Evolutionary conservation across 2,329 filamentous ascomycete genomes (phyloP), one percentile per base, ranked within the genome.

Genomic region (Golovinomyces cichoracearum): DNA sequence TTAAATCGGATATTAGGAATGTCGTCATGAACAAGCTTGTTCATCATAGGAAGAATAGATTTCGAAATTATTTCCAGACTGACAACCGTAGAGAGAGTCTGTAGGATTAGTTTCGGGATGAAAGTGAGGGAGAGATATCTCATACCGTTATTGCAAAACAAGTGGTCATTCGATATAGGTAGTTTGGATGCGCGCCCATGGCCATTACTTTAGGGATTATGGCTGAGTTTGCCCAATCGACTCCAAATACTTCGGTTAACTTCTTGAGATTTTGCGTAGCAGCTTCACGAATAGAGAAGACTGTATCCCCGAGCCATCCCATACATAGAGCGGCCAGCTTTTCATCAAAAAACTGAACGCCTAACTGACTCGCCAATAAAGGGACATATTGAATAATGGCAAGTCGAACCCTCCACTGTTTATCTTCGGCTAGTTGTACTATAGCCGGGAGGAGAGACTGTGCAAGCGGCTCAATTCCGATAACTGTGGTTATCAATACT

Each of bases 1-100:
- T 98, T 98, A 74, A 98, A 98, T 47, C 90, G 84, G 62, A 98
- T 98, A 67, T 98, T 98, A 56, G 90, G 90, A 53, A 98, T 98
- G 41, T 92, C 85, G 61, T 98, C 90, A 42, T 76, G 74, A 48
- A 92, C 84, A 49, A 98, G 80, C 67, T 88, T 84, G 65, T 93
- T 83, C 62, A 98, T 76, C 72, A 98, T 95, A 35, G 90, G 90
- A 21, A 98, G 74, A 56, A 98, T 92, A 29, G 84, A 90, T 61
- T 81, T 80, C 60, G 83, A 79, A 63, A 98, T 93, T 51, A 95
- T 88, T 51, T 86, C 83, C 57, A 95, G 74, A 62, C 82, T 92
- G 58, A 98, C 83, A 48, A 93, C 92, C 27, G 82, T 82, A 26
- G 90, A 82, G 53, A 98, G 77, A 22, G 88, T 98, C 90, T 98